Base-by-base conservation (phyloP, 306 rosid genomes). In the Gastrolobium bilobum region DNA sequence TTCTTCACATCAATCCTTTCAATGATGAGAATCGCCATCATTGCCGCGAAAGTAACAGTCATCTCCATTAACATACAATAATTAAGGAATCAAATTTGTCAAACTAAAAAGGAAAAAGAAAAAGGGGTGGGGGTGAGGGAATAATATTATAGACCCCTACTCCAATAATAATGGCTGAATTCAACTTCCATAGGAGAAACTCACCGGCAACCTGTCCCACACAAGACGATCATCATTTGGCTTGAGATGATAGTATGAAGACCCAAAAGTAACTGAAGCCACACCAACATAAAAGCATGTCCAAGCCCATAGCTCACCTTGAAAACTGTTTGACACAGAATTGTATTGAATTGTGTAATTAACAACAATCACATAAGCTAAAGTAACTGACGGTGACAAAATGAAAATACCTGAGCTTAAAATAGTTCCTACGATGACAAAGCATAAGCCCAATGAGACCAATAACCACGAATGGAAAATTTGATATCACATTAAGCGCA, bases 301-400 rank as follows among this genome's bases (percentile, higher is more conserved):
- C 98, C 98, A 92, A 70, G 94, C 98, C 85, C 88, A 92, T 80
- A 84, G 83, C 82, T 94, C 98, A 29, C 98, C 98, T 83, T 83
- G 93, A 86, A 87, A 83, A 78, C 98, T 91, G 20, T 56, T 72
- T 14, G 71, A 52, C 63, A 75, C 34, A 70, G 15, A 60, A 9
- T 46, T 52, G 60, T 56, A 31, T 62, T 52, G 60, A 60, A 31
- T 62, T n/a, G 44, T 53, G 71, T 26, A 44, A 71, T 71, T 50
- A 34, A 64, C 81, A 64, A 68, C 30, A 39, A 73, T 51, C 57
- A 68, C 47, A 68, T 54, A 71, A 71, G 65, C 33, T 63, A 9
- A 57, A 42, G 7, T 10, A 38, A 71, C 31, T 7, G 43, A 34
- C 0, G 65, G 58, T 48, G 39, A 77, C 31, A 62, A 52, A 50